Evolutionary conservation across 2,329 filamentous ascomycete genomes (phyloP).

Genomic region (Xylariaceae sp.): DNA sequence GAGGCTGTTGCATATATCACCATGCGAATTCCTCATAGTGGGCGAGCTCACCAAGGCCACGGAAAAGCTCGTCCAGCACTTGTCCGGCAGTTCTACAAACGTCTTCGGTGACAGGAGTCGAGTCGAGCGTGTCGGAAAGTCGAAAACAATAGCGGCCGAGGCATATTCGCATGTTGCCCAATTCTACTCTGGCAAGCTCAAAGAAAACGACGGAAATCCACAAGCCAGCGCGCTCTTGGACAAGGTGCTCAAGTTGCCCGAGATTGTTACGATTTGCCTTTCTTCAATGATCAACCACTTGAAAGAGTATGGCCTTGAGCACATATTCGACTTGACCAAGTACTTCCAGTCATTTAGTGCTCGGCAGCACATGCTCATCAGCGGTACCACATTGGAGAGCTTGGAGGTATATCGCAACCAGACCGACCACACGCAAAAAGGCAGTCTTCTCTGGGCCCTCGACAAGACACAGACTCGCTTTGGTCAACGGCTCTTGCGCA

Average conservation of each 20-base stretch:
- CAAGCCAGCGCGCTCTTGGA: slow-evolving; percentile 65
- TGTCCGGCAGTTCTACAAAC: slow-evolving; percentile 84
- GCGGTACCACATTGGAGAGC: slow-evolving; percentile 89
- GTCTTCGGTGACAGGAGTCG: slow-evolving; percentile 88
- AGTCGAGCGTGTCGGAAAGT: slow-evolving; percentile 70
- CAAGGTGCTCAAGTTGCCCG: slow-evolving; percentile 78
- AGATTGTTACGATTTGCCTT: slow-evolving; percentile 82
- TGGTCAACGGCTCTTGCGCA: slow-evolving; percentile 79
- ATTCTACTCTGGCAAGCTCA: slow-evolving; percentile 86
- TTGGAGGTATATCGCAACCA: slow-evolving; percentile 94
- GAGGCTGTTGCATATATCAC: slow-evolving; percentile 87
- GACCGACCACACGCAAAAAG: slow-evolving; percentile 77
- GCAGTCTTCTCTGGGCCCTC: slow-evolving; percentile 91
- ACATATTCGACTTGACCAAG: slow-evolving; percentile 93
- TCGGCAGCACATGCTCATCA: slow-evolving; percentile 89
- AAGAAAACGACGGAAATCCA: slow-evolving; percentile 52
- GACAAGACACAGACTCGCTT: slow-evolving; percentile 89
- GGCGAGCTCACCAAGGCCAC: slow-evolving; percentile 85
- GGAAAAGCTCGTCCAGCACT: slow-evolving; percentile 83
- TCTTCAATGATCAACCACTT: slow-evolving; percentile 96
- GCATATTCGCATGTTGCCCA: slow-evolving; percentile 83
- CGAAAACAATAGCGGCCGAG: slow-evolving; percentile 77
- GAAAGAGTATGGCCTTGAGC: slow-evolving; percentile 84
- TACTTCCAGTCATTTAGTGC: slow-evolving; percentile 97
- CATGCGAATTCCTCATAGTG: slow-evolving; percentile 90